Conservation (phyloP, 768 basidiomycete species). For the Pulveroboletus sp. region DNA sequence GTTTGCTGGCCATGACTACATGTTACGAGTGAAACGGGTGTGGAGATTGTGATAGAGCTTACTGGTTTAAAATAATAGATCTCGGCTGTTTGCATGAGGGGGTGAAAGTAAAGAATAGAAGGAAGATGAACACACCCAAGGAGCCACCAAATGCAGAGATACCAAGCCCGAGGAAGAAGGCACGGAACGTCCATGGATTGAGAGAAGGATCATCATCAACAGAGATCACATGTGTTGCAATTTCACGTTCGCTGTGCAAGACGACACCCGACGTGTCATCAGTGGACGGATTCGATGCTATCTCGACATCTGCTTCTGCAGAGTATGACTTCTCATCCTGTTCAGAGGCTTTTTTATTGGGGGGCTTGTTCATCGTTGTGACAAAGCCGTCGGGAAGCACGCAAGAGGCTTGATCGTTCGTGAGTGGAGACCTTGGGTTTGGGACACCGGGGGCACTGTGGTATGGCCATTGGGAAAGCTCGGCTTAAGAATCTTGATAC, state of each 20-base stretch:
- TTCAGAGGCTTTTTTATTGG: constrained; percentile 10
- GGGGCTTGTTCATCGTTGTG: not conserved
- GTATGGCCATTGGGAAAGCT: no score
- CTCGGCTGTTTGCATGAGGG: constrained; percentile 34
- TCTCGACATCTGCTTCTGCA: constrained; percentile 33
- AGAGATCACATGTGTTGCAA: constrained; percentile 43
- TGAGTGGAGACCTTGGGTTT: not conserved
- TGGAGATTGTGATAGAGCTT: not conserved
- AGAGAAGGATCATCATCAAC: constrained; percentile 30
- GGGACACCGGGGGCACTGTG: not conserved
- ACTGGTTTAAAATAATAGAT: constrained; percentile 62
- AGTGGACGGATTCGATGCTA: not conserved
- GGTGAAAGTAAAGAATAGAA: not conserved
- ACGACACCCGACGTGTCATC: constrained; percentile 10
- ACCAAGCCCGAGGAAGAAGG: constrained; percentile 46
- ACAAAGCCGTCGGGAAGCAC: not conserved
- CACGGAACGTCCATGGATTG: constrained; percentile 36
- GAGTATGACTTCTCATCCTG: constrained; percentile 14
- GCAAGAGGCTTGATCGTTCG: not conserved
- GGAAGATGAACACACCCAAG: constrained; percentile 32
- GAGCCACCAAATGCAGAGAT: constrained; percentile 48
- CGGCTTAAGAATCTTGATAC: constrained; percentile 1
- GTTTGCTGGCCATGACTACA: constrained; percentile 39
- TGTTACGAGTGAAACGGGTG: not conserved
- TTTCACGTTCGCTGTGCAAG: constrained; percentile 42